Evolutionary conservation across 768 basidiomycete genomes (phyloP).

Genomic region (Tricholoma furcatifolium): DNA sequence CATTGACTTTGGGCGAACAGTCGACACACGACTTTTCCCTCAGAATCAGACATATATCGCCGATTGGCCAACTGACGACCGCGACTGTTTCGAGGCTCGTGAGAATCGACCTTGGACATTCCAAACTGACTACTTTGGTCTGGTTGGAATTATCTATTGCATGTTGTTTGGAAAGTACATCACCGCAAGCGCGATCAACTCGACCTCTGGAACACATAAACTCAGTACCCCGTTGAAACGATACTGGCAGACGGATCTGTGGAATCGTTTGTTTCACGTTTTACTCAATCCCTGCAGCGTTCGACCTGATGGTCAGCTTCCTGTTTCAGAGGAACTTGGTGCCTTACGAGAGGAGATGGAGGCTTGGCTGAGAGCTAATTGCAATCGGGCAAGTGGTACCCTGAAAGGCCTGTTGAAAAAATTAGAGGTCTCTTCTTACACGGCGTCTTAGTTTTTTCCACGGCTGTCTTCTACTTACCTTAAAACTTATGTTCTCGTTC

Average conservation of each 20-base stretch:
- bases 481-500: too few relatives aligned
- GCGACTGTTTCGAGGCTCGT: constrained; percentile 91
- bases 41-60: constrained; percentile 75
- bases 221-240: constrained; percentile 81
- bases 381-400: constrained; percentile 79
- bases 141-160: constrained; percentile 92
- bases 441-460: constrained; percentile 18
- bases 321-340: constrained; percentile 68
- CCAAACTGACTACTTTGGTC: constrained; percentile 96
- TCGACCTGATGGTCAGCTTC: constrained; percentile 57
- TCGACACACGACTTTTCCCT: constrained; percentile 85
- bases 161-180: constrained; percentile 98
- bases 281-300: constrained; percentile 80
- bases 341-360: constrained; percentile 80
- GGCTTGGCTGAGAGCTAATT: constrained; percentile 80
- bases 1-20: constrained; percentile 96
- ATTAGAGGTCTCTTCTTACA: constrained; percentile 59
- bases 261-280: constrained; percentile 81
- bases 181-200: constrained; percentile 59
- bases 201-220: constrained; percentile 47
- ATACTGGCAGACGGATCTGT: constrained; percentile 92
- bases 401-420: constrained; percentile 83
- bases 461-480: not conserved
- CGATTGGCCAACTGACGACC: constrained; percentile 86
- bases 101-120: constrained; percentile 87